A percentile compares a stretch with the other conserved stretches of the same genome.
phyloP scores from a whole-genome alignment of 805 yeast genomes.

The Peterozyma xylosa region DNA sequence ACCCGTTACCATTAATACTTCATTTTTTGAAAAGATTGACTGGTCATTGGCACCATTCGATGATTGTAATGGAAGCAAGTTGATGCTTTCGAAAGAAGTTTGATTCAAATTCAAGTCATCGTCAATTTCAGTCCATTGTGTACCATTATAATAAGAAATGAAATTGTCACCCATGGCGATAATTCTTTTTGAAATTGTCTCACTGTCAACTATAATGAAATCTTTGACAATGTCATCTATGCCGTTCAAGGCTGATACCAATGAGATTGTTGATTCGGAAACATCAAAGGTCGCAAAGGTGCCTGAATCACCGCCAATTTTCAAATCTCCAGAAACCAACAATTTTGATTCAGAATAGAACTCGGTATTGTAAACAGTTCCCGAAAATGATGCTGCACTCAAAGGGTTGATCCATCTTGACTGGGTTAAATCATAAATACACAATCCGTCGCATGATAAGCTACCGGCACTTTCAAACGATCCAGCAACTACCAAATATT shows the following conservation, averaged over 20 bases:
- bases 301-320: constrained; percentile 25
- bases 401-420: constrained; percentile 48
- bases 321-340: constrained; percentile 46
- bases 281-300: constrained; percentile 53
- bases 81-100: constrained; percentile 37
- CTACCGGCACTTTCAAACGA: constrained; percentile 53
- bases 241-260: constrained; percentile 16
- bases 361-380: constrained; percentile 46
- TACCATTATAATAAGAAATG: constrained; percentile 36
- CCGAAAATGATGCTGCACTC: constrained; percentile 28
- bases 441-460: constrained; percentile 51
- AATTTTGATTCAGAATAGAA: constrained; percentile 32
- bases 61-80: constrained; percentile 24
- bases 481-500: constrained; percentile 64
- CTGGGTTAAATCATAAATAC: constrained; percentile 51
- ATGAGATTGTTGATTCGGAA: constrained; percentile 21
- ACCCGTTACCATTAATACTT: constrained; percentile 54
- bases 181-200: constrained; percentile 31
- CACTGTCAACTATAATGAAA: constrained; percentile 38
- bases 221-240: constrained; percentile 28
- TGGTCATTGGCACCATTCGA: constrained; percentile 18
- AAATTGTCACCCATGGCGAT: constrained; percentile 32
- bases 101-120: constrained; percentile 19
- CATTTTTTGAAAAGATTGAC: constrained; percentile 31
- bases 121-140: constrained; percentile 39